These are phyloP conservation scores for Akebia trifoliata DNA, from an alignment of 164 flowering plant species.

Conservation along the genomic window DNA sequence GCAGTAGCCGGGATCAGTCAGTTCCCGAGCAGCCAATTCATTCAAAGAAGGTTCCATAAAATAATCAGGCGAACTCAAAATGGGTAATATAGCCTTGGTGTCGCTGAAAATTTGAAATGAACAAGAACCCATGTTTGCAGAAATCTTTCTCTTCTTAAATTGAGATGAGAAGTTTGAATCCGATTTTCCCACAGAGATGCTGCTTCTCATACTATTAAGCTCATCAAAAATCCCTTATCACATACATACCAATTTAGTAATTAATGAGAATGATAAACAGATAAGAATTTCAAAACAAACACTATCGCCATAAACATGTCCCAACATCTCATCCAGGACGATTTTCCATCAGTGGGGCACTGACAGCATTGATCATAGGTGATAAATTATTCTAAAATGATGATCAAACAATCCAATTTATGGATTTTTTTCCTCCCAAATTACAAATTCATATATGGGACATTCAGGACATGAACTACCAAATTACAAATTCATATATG, in stretches of 20 bases:
- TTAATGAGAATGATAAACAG: background rate
- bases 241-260: background rate
- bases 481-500: too few species aligned
- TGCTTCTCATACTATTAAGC: constrained; percentile 12
- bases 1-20: constrained; percentile 51
- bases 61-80: constrained; percentile 50
- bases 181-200: constrained; percentile 1
- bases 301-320: background rate
- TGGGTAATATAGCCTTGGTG: constrained; percentile 38
- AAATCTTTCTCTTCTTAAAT: constrained; percentile 22
- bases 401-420: background rate
- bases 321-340: background rate
- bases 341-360: background rate
- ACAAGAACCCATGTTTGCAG: background rate
- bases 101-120: background rate
- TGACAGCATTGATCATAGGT: background rate
- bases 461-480: too few species aligned
- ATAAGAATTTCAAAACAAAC: background rate
- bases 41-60: constrained; percentile 57
- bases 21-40: constrained; percentile 48
- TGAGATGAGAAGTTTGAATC: constrained; percentile 8
- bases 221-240: constrained; percentile 11
- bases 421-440: too few species aligned
- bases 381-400: background rate
- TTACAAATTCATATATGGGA: too few species aligned